These are phyloP conservation scores for Hyphodiscus hymeniophilus DNA, from an alignment of 495 filamentous ascomycete genomes.

Conservation along the genomic window DNA sequence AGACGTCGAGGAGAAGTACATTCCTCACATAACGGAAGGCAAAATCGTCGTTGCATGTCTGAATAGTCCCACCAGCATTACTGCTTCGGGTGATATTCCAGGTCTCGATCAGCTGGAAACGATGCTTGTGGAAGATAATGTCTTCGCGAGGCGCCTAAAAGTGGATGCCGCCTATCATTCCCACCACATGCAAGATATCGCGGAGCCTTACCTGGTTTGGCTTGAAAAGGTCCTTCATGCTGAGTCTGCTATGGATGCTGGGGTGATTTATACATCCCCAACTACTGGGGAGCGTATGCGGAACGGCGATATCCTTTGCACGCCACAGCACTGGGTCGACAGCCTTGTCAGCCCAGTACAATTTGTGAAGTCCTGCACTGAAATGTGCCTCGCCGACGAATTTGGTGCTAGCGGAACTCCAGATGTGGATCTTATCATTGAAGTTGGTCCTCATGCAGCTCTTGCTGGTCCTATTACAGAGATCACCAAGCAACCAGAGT, in stretches of 20 bases:
- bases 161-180: conserved; percentile 58
- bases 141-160: conserved; percentile 41
- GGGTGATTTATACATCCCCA: conserved; percentile 31
- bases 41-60: conserved; percentile 36
- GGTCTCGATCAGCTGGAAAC: conserved; percentile 36
- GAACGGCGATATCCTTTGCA: conserved; percentile 9
- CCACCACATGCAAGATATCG: conserved; percentile 45
- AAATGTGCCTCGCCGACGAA: conserved; percentile 7
- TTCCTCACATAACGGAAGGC: conserved; percentile 23
- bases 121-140: conserved; percentile 28
- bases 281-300: conserved; percentile 24
- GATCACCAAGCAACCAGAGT: conserved; percentile 15
- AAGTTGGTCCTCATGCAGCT: conserved; percentile 61
- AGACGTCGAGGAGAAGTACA: conserved; percentile 23
- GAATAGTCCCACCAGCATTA: conserved; percentile 44
- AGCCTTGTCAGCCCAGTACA: conserved; percentile 32
- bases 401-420: not conserved
- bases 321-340: conserved; percentile 37
- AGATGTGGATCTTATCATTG: conserved; percentile 41
- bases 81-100: conserved; percentile 40
- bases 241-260: not conserved
- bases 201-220: conserved; percentile 25
- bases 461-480: conserved; percentile 53
- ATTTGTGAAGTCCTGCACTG: conserved; percentile 29
- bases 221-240: not conserved